Evolutionary conservation across 352 stramenopile genomes (phyloP), one percentile per base, ranked within the genome.

Genomic region (Globisporangium uncinulatum): DNA sequence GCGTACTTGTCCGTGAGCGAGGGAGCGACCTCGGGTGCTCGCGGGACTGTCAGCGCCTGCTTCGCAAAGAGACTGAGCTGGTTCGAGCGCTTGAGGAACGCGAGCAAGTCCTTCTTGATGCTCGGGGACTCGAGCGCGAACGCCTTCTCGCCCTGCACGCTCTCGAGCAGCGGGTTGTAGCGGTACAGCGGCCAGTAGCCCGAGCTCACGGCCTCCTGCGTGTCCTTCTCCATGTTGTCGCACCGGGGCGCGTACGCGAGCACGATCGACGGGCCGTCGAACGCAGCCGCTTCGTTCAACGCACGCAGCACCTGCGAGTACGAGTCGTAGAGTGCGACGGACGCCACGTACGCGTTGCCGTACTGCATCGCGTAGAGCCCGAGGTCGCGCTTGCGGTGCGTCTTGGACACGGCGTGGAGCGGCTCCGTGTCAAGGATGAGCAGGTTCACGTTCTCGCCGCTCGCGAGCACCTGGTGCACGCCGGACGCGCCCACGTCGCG

Each of bases 361-460:
- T 97, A 97, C 61, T 94, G 89, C 90, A 97, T 97, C 17, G 92
- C 92, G 51, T 96, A 97, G 51, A 96, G 70, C 36, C 89, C 90
- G 14, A 97, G 74, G 52, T 96, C 87, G 41, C 93, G 93, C 75
- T 97, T 97, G 62, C 83, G 80, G 70, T 93, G 81, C 54, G 51
- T 83, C 59, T 76, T 74, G n/a, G 70, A 71, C 2, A 85, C 59
- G 13, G 70, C 63, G 62, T 86, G 77, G 63, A 87, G 82, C 24
- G 77, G 80, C 63, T 89, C 78, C 39, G 80, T 90, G 65, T 90
- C 80, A 5, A 90, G 64, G 49, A 90, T 89, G 1, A 90, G 62
- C 56, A 90, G 55, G 69, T 90, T 90, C 11, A 90, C 71, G 51
- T 90, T 88, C 57, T 90, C 78, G 37, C 80, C 80, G 50, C 76